A percentile compares a stretch with the other conserved stretches of the same genome.
Evolutionary conservation across 768 basidiomycete species (phyloP).

Genomic region (Boletus speciosus): DNA sequence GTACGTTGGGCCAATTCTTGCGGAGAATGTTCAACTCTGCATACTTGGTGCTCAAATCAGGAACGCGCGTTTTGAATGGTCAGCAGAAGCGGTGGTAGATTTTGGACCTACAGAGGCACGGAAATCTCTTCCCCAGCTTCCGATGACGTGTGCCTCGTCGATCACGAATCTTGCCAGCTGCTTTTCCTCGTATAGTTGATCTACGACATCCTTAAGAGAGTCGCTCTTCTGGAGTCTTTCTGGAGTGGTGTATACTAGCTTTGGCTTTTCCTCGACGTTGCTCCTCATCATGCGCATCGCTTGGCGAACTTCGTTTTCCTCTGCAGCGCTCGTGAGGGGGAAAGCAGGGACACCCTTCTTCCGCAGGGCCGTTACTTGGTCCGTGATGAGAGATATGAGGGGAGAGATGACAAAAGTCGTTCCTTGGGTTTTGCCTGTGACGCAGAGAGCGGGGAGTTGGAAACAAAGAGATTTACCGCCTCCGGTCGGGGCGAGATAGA

Average conservation of each 20-base stretch:
- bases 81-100: background rate
- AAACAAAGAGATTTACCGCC: conserved; percentile 89
- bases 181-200: conserved; percentile 50
- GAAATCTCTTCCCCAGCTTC: conserved; percentile 93
- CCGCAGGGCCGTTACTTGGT: conserved; percentile 73
- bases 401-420: conserved; percentile 91
- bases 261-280: conserved; percentile 44
- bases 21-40: conserved; percentile 64
- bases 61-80: background rate
- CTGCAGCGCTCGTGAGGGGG: conserved; percentile 59
- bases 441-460: conserved; percentile 86
- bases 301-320: conserved; percentile 37
- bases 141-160: conserved; percentile 96
- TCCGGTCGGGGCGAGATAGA: conserved; percentile 95
- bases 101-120: conserved; percentile 64
- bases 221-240: conserved; percentile 75
- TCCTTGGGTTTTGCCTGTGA: conserved; percentile 65
- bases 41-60: conserved; percentile 48
- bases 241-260: conserved; percentile 85
- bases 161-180: conserved; percentile 86
- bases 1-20: conserved; percentile 69
- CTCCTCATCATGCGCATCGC: conserved; percentile 43
- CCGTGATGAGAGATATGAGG: conserved; percentile 81
- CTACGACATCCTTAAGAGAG: conserved; percentile 52
- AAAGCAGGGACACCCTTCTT: conserved; percentile 67